Conservation (phyloP, 345 rosid species). For the Jatropha curcas region DNA sequence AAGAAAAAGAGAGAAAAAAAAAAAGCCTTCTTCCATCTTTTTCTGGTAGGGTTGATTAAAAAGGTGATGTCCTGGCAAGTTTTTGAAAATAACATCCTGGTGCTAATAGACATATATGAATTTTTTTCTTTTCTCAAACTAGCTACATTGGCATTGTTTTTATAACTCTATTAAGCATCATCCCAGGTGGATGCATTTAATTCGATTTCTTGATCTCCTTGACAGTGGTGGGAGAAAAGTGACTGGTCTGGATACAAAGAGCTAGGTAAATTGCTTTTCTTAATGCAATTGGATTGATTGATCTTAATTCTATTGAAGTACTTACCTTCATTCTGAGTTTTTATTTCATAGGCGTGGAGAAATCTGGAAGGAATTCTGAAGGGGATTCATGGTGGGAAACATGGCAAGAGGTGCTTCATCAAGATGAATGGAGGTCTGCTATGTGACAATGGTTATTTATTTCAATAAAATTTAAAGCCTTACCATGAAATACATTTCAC, state of each 20-base stretch:
- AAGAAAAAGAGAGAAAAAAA: not conserved
- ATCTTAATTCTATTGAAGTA: not conserved
- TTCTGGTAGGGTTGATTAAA: not conserved
- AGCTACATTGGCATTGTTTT: slow-evolving; percentile 37
- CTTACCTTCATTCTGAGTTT: slow-evolving; percentile 22
- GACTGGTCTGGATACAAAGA: slow-evolving; percentile 99
- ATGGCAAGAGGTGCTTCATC: slow-evolving; percentile 97
- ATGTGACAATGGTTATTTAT: not conserved
- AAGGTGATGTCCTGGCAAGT: not conserved
- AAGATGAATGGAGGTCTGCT: slow-evolving; percentile 96
- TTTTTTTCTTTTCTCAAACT: slow-evolving; percentile 3
- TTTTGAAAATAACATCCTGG: not conserved
- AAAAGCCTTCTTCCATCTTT: not conserved
- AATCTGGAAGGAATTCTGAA: slow-evolving; percentile 92
- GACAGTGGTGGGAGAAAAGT: slow-evolving; percentile 99
- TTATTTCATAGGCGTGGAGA: slow-evolving; percentile 75
- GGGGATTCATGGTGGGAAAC: slow-evolving; percentile 99
- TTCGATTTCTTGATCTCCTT: slow-evolving; percentile 78
- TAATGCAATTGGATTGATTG: not conserved
- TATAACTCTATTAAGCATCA: slow-evolving; percentile 47
- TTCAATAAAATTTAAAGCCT: not conserved
- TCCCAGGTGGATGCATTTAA: slow-evolving; percentile 74
- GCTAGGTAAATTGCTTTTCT: slow-evolving; percentile 60
- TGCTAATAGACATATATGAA: slow-evolving; percentile 10
- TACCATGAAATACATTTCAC: not conserved